A percentile compares a stretch with the other conserved stretches of the same genome.
Conservation (phyloP, 495 filamentous ascomycete genomes). For the Tuber umbilicatum region DNA sequence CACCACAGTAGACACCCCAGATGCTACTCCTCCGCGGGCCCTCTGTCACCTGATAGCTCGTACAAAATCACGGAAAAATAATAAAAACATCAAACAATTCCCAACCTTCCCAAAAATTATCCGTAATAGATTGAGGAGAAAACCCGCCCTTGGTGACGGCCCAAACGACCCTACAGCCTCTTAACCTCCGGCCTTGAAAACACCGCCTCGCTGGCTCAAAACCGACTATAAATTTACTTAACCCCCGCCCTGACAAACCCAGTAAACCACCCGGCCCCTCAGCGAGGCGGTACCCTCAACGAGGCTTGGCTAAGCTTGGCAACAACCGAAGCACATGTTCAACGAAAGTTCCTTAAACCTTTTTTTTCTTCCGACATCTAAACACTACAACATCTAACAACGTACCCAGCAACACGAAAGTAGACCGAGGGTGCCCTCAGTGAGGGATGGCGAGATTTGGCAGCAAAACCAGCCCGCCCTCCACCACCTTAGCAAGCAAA, state of each 20-base stretch:
- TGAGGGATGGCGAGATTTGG: too few relatives aligned
- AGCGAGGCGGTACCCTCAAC: too few relatives aligned
- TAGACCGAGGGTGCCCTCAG: too few relatives aligned
- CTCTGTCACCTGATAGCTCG: background rate
- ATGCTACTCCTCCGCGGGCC: background rate
- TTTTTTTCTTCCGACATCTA: too few relatives aligned
- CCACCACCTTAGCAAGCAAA: too few relatives aligned
- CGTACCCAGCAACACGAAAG: too few relatives aligned
- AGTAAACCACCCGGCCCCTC: too few relatives aligned
- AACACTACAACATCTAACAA: too few relatives aligned
- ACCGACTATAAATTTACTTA: background rate
- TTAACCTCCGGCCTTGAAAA: background rate
- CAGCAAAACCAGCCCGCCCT: too few relatives aligned
- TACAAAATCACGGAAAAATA: background rate
- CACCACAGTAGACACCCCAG: background rate
- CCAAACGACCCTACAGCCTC: background rate
- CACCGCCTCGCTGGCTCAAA: background rate
- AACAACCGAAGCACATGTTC: too few relatives aligned
- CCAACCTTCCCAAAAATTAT: background rate
- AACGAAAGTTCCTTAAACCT: too few relatives aligned
- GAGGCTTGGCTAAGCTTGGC: background rate
- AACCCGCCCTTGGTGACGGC: background rate
- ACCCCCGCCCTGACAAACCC: background rate
- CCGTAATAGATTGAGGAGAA: background rate
- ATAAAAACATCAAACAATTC: background rate